phyloP scores from a whole-genome alignment of 495 filamentous ascomycete genomes.

The Neurospora sp. region DNA sequence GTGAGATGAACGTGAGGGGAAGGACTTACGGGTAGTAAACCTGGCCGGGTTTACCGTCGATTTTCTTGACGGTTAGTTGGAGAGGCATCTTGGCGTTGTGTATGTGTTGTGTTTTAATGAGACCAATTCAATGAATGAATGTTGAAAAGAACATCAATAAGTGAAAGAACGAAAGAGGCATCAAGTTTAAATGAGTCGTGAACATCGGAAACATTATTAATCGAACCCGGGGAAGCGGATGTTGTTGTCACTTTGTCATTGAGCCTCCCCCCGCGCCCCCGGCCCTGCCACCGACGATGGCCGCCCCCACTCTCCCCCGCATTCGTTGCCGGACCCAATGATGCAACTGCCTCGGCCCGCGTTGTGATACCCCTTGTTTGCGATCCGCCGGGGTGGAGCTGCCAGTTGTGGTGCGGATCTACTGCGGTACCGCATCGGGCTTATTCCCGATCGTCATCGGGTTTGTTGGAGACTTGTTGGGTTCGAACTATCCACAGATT shows the following conservation, averaged over 20 bases:
- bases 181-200: neutral
- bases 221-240: neutral
- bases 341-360: constrained; percentile 15
- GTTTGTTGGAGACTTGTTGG: neutral
- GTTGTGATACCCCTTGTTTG: neutral
- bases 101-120: neutral
- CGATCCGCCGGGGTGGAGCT: neutral
- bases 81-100: constrained; percentile 29
- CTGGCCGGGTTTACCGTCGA: constrained; percentile 66
- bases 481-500: neutral
- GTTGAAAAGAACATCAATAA: neutral
- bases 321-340: constrained; percentile 2
- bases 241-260: neutral
- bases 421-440: neutral
- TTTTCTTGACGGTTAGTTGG: constrained; percentile 40
- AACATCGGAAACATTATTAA: neutral
- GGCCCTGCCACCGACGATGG: neutral
- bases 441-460: neutral
- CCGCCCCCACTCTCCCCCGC: neutral
- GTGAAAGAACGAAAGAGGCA: neutral
- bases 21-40: constrained; percentile 64
- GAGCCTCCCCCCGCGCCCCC: neutral
- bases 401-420: neutral
- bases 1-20: neutral
- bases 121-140: neutral